Conservation (phyloP, 371 early-diverging fungal genomes). For the Mucor saturninus region DNA sequence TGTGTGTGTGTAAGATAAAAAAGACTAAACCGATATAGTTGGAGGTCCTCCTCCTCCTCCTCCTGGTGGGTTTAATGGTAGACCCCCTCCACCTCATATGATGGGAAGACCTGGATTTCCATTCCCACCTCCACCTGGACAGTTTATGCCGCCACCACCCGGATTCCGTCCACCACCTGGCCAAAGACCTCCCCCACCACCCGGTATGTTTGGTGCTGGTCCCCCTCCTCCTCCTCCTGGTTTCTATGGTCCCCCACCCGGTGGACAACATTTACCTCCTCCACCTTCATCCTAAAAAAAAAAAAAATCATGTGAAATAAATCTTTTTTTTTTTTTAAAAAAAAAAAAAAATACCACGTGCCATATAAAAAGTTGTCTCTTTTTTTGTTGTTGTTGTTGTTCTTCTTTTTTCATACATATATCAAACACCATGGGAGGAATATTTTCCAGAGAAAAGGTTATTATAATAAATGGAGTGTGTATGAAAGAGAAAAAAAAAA, state of each 20-base stretch:
- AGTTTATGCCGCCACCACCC: slow-evolving; percentile 49
- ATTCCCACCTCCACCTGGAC: slow-evolving; percentile 54
- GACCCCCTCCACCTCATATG: slow-evolving; percentile 52
- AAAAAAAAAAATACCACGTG: too few relatives aligned
- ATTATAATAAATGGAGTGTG: background rate
- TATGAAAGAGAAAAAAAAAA: slow-evolving; percentile 2
- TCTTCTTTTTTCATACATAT: background rate
- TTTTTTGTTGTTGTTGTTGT: slow-evolving; percentile 16
- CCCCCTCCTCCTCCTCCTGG: slow-evolving; percentile 31
- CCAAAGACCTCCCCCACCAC: slow-evolving; percentile 29
- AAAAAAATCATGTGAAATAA: slow-evolving; percentile 9
- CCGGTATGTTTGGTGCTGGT: slow-evolving; percentile 19
- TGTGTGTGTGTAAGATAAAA: background rate
- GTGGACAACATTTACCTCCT: slow-evolving; percentile 8
- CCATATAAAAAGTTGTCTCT: background rate
- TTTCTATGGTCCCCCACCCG: slow-evolving; percentile 3
- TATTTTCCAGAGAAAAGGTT: slow-evolving; percentile 30
- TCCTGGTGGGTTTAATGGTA: slow-evolving; percentile 20
- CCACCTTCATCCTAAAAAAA: slow-evolving; percentile 19
- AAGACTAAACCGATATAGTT: slow-evolving; percentile 12
- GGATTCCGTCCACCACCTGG: slow-evolving; percentile 32
- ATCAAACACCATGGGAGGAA: slow-evolving; percentile 10
- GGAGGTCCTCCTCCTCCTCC: slow-evolving; percentile 32
- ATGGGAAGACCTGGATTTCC: slow-evolving; percentile 57
- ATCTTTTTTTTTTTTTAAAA: background rate